Evolutionary conservation across 176 grass and related monocot species (phyloP).

Genomic region (Olyra latifolia): DNA sequence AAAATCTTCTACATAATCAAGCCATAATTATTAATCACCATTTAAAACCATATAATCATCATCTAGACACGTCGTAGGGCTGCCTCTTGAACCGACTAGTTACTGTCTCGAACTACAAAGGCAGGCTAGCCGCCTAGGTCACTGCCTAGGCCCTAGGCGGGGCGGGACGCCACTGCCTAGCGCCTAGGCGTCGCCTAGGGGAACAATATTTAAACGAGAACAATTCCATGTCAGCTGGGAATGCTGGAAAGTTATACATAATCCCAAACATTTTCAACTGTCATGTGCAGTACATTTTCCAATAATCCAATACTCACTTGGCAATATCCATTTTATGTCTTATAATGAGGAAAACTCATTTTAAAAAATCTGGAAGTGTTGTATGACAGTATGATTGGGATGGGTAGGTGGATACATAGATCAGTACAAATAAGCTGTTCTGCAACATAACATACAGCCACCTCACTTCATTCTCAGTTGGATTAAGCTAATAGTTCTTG

Average conservation of each 20-base stretch:
- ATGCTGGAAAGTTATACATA: background rate
- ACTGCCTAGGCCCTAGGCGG: too few species aligned
- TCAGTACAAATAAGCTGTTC: background rate
- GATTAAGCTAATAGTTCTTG: background rate
- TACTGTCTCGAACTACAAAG: too few species aligned
- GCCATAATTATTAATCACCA: too few species aligned
- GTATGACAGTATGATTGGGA: background rate
- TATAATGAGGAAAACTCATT: background rate
- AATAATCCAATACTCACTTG: background rate
- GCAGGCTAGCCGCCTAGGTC: too few species aligned
- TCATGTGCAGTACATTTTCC: background rate
- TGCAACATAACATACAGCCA: background rate
- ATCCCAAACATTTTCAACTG: background rate
- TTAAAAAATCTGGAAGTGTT: background rate
- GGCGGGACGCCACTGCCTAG: too few species aligned
- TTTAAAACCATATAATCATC: too few species aligned
- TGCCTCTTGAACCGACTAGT: too few species aligned
- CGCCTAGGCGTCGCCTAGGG: too few species aligned
- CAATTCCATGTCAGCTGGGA: background rate
- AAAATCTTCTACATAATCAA: too few species aligned
- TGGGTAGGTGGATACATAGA: background rate
- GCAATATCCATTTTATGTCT: background rate
- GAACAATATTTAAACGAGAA: too few species aligned
- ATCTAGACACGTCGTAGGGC: too few species aligned
- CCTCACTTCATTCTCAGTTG: constrained; percentile 1